Conservation (phyloP, 2,329 filamentous ascomycete genomes). For the Fusarium sp. region DNA sequence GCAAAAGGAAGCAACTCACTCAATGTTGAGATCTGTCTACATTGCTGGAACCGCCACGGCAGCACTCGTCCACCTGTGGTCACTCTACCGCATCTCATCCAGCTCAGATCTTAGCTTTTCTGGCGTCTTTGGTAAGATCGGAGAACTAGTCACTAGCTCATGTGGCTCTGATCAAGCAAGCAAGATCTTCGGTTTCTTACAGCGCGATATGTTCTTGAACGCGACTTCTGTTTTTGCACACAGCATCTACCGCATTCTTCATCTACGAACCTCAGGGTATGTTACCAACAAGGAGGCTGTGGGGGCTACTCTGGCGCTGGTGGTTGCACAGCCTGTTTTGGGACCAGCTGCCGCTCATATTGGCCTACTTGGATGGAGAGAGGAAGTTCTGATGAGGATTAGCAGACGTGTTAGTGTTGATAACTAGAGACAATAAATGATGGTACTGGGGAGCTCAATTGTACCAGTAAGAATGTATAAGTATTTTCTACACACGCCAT, state of each 20-base stretch:
- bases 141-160: background rate
- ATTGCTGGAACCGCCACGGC: background rate
- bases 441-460: too few relatives aligned
- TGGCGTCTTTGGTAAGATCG: background rate
- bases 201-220: constrained; percentile 20
- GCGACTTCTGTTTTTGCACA: background rate
- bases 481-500: too few relatives aligned
- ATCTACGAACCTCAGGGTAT: background rate
- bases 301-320: background rate
- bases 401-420: background rate
- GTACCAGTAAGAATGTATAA: too few relatives aligned
- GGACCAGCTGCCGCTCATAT: constrained; percentile 21
- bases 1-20: rapidly evolving
- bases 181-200: background rate
- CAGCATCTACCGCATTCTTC: background rate
- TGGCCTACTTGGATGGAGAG: constrained; percentile 15
- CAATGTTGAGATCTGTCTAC: background rate
- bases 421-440: background rate
- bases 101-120: background rate
- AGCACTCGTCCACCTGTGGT: background rate
- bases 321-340: constrained; percentile 8
- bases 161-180: rapidly evolving
- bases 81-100: background rate
- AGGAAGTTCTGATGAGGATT: constrained; percentile 4
- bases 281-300: constrained; percentile 1